Base-by-base conservation (phyloP, 257 asterid genomes). In the Leptodermis oblonga region DNA sequence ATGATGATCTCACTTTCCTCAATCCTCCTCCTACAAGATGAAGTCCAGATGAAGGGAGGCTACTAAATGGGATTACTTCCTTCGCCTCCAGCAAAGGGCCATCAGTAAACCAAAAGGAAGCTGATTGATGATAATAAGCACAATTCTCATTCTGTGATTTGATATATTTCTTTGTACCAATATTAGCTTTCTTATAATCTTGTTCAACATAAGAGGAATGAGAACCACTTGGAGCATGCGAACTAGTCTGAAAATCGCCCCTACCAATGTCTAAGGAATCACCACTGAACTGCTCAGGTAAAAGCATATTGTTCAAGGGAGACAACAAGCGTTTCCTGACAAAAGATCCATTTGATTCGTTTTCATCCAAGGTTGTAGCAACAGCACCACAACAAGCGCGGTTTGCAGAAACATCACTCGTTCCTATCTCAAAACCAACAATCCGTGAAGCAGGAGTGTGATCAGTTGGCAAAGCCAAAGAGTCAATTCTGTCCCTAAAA, bases 291-390 rank as follows among this genome's bases (percentile, higher is more conserved):
- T 76, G 73, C 49, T 78, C 82, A 12, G 81, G 70, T 17, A 75
- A 49, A 71, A 80, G 85, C 83, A 84, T 73, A 70, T 76, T 83
- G 51, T 80, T 84, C 80, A 87, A 48, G 34, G 96, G 92, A 61
- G 96, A 90, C 62, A 84, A 80, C 82, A 90, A 67, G 41, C 92
- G 80, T 74, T 90, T 90, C 86, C 88, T 81, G 74, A 79, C 89
- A 67, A 64, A 70, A 46, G 82, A 76, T 73, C 85, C 84, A 71
- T 77, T 70, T 46, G 74, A 33, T 59, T 77, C 90, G 17, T 74
- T 72, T 65, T 72, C 85, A 78, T 75, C 77, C 51, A 46, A 43
- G 60, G 69, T 55, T 41, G 70, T 52, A 49, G 46, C 54, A 51
- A 70, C 76, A 68, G 76, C 58, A 59, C 70, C 49, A 70, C 82